phyloP scores from a whole-genome alignment of 305 asterid species.

The Andrographis paniculata region DNA sequence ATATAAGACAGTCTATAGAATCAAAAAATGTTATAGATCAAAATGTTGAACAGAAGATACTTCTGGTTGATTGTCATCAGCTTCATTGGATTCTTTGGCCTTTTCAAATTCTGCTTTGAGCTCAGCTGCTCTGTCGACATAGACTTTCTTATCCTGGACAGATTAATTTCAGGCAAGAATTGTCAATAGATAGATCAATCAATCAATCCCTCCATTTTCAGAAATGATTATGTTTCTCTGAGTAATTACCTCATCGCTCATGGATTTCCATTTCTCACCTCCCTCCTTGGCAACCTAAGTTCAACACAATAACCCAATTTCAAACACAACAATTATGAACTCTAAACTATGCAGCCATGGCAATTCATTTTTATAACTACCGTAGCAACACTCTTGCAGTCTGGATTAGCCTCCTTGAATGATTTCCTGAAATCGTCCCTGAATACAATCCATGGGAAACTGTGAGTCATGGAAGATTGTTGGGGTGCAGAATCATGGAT shows the following conservation, averaged over 20 bases:
- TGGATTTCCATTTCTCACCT: constrained; percentile 77
- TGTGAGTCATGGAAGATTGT: background rate
- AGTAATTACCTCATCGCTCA: constrained; percentile 68
- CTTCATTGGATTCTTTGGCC: constrained; percentile 28
- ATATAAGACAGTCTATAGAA: background rate
- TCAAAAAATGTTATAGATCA: background rate
- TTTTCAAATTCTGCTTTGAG: constrained; percentile 64
- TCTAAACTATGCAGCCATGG: too few relatives aligned
- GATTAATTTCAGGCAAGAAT: background rate
- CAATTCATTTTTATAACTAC: constrained; percentile 26
- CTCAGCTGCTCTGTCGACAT: constrained; percentile 68
- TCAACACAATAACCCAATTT: background rate
- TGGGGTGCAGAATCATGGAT: too few relatives aligned
- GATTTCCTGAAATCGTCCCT: constrained; percentile 78
- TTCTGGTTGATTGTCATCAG: constrained; percentile 37
- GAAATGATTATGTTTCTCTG: too few relatives aligned
- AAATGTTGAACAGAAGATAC: background rate
- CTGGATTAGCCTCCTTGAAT: constrained; percentile 69
- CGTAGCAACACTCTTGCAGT: constrained; percentile 47
- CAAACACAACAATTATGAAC: background rate
- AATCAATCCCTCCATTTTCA: too few relatives aligned
- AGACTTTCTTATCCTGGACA: constrained; percentile 29
- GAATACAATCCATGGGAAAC: background rate
- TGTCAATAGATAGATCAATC: too few relatives aligned
- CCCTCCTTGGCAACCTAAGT: constrained; percentile 79